phyloP scores from a whole-genome alignment of 2,329 filamentous ascomycete genomes.

The Cytospora piceicola region DNA sequence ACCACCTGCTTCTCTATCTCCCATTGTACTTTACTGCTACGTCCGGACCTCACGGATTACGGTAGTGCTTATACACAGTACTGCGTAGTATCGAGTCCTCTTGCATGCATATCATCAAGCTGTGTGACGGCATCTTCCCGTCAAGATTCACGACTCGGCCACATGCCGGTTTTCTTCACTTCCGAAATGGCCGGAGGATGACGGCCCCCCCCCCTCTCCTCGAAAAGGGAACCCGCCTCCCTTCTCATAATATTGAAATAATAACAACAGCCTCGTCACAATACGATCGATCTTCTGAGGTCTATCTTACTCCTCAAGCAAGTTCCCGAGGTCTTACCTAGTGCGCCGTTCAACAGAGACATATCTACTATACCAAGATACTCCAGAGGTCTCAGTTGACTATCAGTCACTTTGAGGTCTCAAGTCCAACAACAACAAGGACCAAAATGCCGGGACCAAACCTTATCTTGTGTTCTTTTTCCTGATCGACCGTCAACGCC shows the following conservation, averaged over 20 bases:
- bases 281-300: not conserved
- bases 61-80: too few species aligned
- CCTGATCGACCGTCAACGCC: not conserved
- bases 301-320: not conserved
- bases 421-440: not conserved
- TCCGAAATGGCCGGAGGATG: not conserved
- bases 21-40: not conserved
- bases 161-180: not conserved
- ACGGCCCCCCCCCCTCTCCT: not conserved
- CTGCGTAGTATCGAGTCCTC: not conserved
- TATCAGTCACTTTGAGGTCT: not conserved
- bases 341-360: not conserved
- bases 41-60: not conserved
- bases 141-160: not conserved
- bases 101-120: not conserved
- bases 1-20: not conserved
- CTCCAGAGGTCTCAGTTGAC: not conserved
- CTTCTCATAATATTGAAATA: not conserved
- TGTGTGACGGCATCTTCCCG: slow-evolving; percentile 1
- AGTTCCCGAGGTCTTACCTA: not conserved
- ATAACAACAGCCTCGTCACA: not conserved
- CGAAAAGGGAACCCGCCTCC: not conserved
- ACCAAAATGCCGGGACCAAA: not conserved
- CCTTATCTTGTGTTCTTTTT: not conserved
- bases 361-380: not conserved